Percentiles rank a stretch among this genome's conserved stretches.
Evolutionary conservation across 2,329 filamentous ascomycete species (phyloP).

Genomic region (Pseudogymnoascus sp.): DNA sequence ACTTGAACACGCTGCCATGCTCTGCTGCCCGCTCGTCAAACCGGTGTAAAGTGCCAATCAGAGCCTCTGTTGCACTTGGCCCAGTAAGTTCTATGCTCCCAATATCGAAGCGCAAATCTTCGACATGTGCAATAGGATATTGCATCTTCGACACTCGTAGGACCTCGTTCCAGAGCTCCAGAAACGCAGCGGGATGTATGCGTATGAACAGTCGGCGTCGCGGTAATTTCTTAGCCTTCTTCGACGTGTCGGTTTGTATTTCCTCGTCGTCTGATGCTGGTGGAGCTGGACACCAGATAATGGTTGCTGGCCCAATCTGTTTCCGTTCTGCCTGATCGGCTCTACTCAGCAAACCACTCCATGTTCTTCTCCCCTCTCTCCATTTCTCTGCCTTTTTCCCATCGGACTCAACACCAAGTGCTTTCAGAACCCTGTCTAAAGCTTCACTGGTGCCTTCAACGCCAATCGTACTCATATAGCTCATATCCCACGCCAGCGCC

Average conservation of each 20-base stretch:
- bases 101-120: conserved; percentile 63
- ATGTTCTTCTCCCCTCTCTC: conserved; percentile 52
- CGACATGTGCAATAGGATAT: conserved; percentile 51
- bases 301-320: conserved; percentile 62
- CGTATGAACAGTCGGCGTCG: conserved; percentile 54
- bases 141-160: conserved; percentile 50
- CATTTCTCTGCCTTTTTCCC: conserved; percentile 60
- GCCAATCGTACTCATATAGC: conserved; percentile 82
- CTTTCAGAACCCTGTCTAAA: conserved; percentile 57
- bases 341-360: conserved; percentile 50
- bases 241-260: conserved; percentile 19
- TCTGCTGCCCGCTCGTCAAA: conserved; percentile 33
- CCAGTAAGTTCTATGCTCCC: conserved; percentile 63
- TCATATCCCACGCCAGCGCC: conserved; percentile 84
- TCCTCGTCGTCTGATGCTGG: conserved; percentile 18
- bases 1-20: conserved; percentile 43
- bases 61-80: conserved; percentile 69
- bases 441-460: conserved; percentile 59
- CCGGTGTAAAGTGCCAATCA: conserved; percentile 59
- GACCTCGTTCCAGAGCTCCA: conserved; percentile 56
- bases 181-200: conserved; percentile 73
- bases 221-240: conserved; percentile 33
- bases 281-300: conserved; percentile 61
- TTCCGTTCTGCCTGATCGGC: conserved; percentile 44
- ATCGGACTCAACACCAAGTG: conserved; percentile 53